A percentile compares a stretch with the other conserved stretches of the same genome.
These are phyloP conservation scores for Novakomyces olei DNA, from an alignment of 805 yeast genomes.

Conservation along the genomic window DNA sequence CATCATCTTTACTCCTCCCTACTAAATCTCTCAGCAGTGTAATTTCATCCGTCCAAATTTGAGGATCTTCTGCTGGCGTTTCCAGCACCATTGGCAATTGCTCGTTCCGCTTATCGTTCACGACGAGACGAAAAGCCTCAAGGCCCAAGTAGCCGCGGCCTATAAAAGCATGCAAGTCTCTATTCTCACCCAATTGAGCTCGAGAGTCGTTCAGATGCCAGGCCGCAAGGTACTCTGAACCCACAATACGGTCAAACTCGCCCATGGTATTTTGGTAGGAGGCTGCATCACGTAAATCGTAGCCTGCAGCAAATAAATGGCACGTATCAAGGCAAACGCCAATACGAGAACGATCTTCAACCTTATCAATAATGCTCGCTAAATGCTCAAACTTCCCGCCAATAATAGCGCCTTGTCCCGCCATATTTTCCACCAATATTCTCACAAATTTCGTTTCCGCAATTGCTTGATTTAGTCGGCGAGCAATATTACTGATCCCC, in stretches of 20 bases:
- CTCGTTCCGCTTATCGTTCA: conserved; percentile 40
- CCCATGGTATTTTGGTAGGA: conserved; percentile 48
- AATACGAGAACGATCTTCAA: conserved; percentile 65
- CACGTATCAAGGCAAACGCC: conserved; percentile 96
- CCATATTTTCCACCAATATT: conserved; percentile 89
- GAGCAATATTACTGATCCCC: conserved; percentile 50
- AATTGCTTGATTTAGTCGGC: conserved; percentile 59
- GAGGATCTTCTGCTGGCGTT: conserved; percentile 38
- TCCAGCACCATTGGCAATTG: conserved; percentile 66
- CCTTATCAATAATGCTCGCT: conserved; percentile 44
- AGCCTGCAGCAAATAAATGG: conserved; percentile 85
- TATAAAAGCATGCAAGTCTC: conserved; percentile 75
- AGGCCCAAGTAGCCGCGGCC: conserved; percentile 81
- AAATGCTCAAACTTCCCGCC: conserved; percentile 68
- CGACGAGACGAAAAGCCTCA: conserved; percentile 57
- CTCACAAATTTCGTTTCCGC: conserved; percentile 54
- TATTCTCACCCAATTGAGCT: conserved; percentile 72
- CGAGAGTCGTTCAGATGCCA: conserved; percentile 88
- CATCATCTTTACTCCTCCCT: conserved; percentile 31
- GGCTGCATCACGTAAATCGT: conserved; percentile 47
- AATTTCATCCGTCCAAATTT: conserved; percentile 27
- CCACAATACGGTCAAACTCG: conserved; percentile 51
- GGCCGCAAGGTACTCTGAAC: conserved; percentile 51
- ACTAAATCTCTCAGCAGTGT: conserved; percentile 54
- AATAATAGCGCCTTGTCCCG: conserved; percentile 81